phyloP scores from a whole-genome alignment of 306 rosid species.

The Cyclanthera cordifolia region DNA sequence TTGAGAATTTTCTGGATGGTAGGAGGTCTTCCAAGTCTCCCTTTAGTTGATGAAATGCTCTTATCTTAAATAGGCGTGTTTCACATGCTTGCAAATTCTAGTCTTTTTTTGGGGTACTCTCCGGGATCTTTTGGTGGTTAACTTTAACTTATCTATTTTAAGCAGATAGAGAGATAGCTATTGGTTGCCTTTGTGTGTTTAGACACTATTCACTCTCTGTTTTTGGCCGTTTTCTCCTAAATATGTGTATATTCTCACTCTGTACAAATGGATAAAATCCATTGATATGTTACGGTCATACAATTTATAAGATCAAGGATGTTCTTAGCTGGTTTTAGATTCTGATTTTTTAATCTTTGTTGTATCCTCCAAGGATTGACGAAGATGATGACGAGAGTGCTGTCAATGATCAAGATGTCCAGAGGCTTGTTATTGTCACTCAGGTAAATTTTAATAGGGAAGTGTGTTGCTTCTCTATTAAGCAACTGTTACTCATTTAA shows the following conservation, averaged over 20 bases:
- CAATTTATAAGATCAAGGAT: constrained; percentile 7
- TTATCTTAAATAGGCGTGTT: background rate
- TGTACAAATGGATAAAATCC: background rate
- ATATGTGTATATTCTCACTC: background rate
- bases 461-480: background rate
- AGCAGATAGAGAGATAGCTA: constrained; percentile 1
- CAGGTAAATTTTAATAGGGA: constrained; percentile 45
- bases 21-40: background rate
- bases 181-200: background rate
- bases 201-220: background rate
- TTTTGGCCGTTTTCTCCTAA: background rate
- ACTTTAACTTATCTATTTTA: background rate
- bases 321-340: constrained; percentile 6
- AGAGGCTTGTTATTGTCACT: constrained; percentile 81
- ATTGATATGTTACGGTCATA: background rate
- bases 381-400: constrained; percentile 73
- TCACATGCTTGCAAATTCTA: background rate
- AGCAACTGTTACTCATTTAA: background rate
- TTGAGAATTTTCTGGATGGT: background rate
- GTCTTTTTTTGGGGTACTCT: background rate
- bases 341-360: constrained; percentile 10
- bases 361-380: constrained; percentile 42
- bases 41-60: background rate
- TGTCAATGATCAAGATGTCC: constrained; percentile 77
- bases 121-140: background rate